Evolutionary conservation across 1,139 yeast species (phyloP).

Genomic region (Hemisphaericaspora lyxosophila): DNA sequence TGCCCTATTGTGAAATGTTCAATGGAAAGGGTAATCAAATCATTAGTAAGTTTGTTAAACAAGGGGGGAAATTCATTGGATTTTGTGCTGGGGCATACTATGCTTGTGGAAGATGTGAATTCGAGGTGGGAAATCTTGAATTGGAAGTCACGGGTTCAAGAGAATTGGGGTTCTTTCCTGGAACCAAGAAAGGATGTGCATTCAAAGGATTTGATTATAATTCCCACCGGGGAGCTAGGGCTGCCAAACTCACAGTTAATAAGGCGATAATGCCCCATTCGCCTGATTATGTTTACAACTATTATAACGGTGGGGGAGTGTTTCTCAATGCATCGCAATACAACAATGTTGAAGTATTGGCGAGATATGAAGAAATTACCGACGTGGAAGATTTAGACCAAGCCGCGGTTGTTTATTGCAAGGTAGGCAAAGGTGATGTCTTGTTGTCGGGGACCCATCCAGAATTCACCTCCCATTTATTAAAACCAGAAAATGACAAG

Average conservation of each 20-base stretch:
- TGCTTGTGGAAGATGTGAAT: conserved; percentile 74
- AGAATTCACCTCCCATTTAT: conserved; percentile 65
- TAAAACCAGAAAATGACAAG: conserved; percentile 34
- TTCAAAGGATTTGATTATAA: conserved; percentile 78
- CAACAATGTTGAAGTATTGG: conserved; percentile 66
- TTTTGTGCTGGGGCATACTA: conserved; percentile 97
- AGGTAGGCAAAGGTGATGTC: conserved; percentile 73
- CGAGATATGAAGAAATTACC: conserved; percentile 51
- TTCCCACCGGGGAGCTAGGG: conserved; percentile 71
- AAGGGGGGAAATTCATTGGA: conserved; percentile 83
- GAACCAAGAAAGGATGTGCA: conserved; percentile 78
- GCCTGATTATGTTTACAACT: conserved; percentile 32
- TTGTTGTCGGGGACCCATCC: conserved; percentile 89
- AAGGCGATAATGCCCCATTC: conserved; percentile 24
- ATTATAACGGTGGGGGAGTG: conserved; percentile 87
- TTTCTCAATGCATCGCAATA: conserved; percentile 71
- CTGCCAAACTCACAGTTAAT: conserved; percentile 48
- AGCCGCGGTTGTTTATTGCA: conserved; percentile 70
- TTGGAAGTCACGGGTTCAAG: conserved; percentile 85
- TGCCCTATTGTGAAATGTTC: conserved; percentile 72
- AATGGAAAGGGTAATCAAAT: conserved; percentile 66
- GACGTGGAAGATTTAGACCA: conserved; percentile 46
- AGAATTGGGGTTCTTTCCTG: conserved; percentile 80
- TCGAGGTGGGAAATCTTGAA: conserved; percentile 66
- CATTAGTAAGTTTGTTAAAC: conserved; percentile 63